Percentiles rank a stretch among this genome's conserved stretches.
Evolutionary conservation across 78 protist species (phyloP).

Genomic region (Speleostelium caveatum): DNA sequence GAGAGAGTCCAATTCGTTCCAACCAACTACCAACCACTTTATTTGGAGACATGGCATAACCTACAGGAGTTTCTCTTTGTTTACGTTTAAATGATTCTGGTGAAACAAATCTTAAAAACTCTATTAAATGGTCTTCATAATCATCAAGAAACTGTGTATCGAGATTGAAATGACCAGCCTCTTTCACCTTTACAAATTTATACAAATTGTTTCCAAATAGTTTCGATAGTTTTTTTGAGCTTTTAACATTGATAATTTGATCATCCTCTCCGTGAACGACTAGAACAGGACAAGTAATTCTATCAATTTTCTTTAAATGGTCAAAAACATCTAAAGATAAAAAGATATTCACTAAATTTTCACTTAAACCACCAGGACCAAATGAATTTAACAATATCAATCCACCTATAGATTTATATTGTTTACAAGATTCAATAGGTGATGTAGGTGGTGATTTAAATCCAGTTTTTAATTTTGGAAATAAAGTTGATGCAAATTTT

Average conservation of each 20-base stretch:
- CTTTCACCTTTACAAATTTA: slow-evolving; percentile 19
- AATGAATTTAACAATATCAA: slow-evolving; percentile 35
- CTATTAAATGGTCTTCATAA: slow-evolving; percentile 61
- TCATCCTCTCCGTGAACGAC: slow-evolving; percentile 37
- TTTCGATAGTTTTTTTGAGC: slow-evolving; percentile 60
- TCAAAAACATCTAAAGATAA: slow-evolving; percentile 52
- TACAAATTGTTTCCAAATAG: slow-evolving; percentile 20
- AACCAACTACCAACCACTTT: slow-evolving; percentile 70
- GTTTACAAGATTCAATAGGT: slow-evolving; percentile 26
- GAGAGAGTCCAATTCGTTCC: slow-evolving; percentile 17
- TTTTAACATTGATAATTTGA: slow-evolving; percentile 34
- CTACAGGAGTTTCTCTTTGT: slow-evolving; percentile 32
- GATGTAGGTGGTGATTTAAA: not conserved
- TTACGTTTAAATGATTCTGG: slow-evolving; percentile 44
- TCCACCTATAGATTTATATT: slow-evolving; percentile 50
- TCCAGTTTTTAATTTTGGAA: not conserved
- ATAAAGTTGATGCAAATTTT: slow-evolving; percentile 44
- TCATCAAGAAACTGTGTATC: slow-evolving; percentile 53
- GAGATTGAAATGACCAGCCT: slow-evolving; percentile 54
- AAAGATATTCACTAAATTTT: slow-evolving; percentile 52
- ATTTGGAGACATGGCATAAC: slow-evolving; percentile 66
- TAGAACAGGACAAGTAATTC: slow-evolving; percentile 53
- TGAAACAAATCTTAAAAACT: slow-evolving; percentile 24
- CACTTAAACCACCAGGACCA: slow-evolving; percentile 51
- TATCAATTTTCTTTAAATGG: slow-evolving; percentile 21